Percentiles rank a stretch among this genome's conserved stretches.
Evolutionary conservation across 2,329 filamentous ascomycete genomes (phyloP).

Genomic region (Fusarium setosum): DNA sequence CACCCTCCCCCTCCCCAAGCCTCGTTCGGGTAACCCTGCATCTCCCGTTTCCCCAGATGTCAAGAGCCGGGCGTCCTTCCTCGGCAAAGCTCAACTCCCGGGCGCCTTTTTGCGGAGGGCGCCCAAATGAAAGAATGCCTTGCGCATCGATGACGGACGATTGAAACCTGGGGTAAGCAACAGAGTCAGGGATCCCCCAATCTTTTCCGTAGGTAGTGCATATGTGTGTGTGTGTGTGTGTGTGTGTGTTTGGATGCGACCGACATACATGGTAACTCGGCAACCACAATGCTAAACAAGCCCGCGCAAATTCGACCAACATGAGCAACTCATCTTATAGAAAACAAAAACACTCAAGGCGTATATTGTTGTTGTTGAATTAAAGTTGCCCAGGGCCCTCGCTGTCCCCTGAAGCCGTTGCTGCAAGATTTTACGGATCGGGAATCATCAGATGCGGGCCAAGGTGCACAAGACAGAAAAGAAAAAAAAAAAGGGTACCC

Average conservation of each 20-base stretch:
- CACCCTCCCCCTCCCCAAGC: constrained; percentile 84
- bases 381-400: constrained; percentile 31
- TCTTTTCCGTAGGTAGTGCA: no score
- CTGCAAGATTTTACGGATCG: constrained; percentile 36
- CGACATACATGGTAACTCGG: background rate
- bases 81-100: background rate
- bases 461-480: constrained; percentile 2
- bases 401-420: constrained; percentile 18
- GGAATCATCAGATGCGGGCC: constrained; percentile 26
- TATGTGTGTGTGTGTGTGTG: no score
- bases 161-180: background rate
- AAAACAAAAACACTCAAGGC: background rate
- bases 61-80: constrained; percentile 1
- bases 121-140: background rate
- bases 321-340: no score
- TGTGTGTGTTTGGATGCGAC: no score
- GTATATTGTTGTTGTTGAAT: constrained; percentile 17
- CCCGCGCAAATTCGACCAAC: background rate
- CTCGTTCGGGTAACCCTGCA: constrained; percentile 72
- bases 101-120: background rate
- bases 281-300: background rate
- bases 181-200: background rate
- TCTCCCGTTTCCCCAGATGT: constrained; percentile 3
- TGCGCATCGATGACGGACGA: no score
- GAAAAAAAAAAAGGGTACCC: background rate